Percentiles rank a stretch among this genome's conserved stretches.
Conservation (phyloP, 2,329 filamentous ascomycete genomes). For the Talaromyces sp. region DNA sequence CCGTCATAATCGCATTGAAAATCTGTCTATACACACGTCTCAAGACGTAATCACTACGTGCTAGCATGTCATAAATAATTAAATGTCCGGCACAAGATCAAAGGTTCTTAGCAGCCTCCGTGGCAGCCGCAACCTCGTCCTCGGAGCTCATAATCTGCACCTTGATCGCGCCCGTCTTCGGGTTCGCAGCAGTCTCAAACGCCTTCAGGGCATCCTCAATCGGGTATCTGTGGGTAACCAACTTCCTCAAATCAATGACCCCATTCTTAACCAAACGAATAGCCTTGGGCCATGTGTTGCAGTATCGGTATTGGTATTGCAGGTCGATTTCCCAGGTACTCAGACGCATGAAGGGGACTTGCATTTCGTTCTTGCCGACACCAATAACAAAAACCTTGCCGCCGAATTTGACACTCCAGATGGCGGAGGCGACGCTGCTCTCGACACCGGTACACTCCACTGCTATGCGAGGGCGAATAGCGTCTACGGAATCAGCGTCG, state of each 20-base stretch:
- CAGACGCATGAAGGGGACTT: conserved; percentile 89
- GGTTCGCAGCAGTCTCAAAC: conserved; percentile 83
- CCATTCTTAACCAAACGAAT: conserved; percentile 84
- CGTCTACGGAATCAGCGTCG: conserved; percentile 40
- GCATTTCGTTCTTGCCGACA: conserved; percentile 93
- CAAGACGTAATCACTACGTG: not conserved
- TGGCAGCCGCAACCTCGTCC: conserved; percentile 34
- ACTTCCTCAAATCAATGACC: conserved; percentile 73
- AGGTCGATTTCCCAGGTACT: conserved; percentile 90
- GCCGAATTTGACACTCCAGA: conserved; percentile 90
- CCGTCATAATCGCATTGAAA: not conserved
- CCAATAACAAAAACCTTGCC: conserved; percentile 97
- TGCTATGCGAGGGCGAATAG: conserved; percentile 74
- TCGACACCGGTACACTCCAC: conserved; percentile 96
- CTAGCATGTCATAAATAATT: not conserved
- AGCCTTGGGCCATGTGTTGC: conserved; percentile 92
- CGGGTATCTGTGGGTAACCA: conserved; percentile 84
- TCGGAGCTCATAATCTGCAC: conserved; percentile 71
- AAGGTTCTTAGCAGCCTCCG: conserved; percentile 11
- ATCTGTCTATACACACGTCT: conserved; percentile 1
- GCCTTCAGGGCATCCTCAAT: conserved; percentile 86
- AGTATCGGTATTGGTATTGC: conserved; percentile 95
- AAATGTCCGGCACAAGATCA: not conserved
- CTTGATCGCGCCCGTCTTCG: conserved; percentile 94
- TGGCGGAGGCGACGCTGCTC: conserved; percentile 78